These are phyloP conservation scores for Leptodermis oblonga DNA, from an alignment of 257 asterid species.

Conservation along the genomic window DNA sequence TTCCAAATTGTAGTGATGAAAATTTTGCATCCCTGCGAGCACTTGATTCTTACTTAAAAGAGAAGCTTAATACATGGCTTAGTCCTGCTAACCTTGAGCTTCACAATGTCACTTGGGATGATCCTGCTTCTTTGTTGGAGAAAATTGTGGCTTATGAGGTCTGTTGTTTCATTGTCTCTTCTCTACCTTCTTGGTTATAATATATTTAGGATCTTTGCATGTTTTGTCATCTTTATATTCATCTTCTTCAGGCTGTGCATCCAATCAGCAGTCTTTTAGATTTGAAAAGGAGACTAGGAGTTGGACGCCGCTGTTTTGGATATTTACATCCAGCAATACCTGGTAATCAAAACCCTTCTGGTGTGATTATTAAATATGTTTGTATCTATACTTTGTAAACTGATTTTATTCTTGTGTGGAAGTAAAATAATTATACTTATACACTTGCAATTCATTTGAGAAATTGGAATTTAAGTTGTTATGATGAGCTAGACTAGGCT, in stretches of 20 bases:
- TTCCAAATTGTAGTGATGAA: conserved; percentile 51
- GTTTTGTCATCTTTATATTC: not conserved
- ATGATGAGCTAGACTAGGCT: not conserved
- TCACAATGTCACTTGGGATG: conserved; percentile 86
- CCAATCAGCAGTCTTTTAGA: conserved; percentile 91
- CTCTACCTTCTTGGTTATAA: conserved; percentile 9
- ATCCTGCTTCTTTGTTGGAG: conserved; percentile 94
- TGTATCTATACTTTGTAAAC: not conserved
- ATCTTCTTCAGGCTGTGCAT: conserved; percentile 76
- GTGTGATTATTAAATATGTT: not conserved
- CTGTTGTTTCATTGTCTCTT: conserved; percentile 7
- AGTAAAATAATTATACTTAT: not conserved
- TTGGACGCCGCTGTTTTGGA: conserved; percentile 94
- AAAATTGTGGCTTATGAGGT: conserved; percentile 95
- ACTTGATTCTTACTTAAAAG: conserved; percentile 83
- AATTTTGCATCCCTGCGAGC: conserved; percentile 69
- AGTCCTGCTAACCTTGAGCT: conserved; percentile 95
- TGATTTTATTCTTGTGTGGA: not conserved
- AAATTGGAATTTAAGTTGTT: not conserved
- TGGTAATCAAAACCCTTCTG: conserved; percentile 40
- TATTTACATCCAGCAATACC: conserved; percentile 94
- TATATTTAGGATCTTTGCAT: not conserved
- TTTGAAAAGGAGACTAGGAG: conserved; percentile 86
- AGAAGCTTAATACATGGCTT: conserved; percentile 88
- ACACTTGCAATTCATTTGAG: not conserved